Evolutionary conservation across 2,329 filamentous ascomycete genomes (phyloP), one percentile per base, ranked within the genome.

Genomic region (Penicillium rolfsii): DNA sequence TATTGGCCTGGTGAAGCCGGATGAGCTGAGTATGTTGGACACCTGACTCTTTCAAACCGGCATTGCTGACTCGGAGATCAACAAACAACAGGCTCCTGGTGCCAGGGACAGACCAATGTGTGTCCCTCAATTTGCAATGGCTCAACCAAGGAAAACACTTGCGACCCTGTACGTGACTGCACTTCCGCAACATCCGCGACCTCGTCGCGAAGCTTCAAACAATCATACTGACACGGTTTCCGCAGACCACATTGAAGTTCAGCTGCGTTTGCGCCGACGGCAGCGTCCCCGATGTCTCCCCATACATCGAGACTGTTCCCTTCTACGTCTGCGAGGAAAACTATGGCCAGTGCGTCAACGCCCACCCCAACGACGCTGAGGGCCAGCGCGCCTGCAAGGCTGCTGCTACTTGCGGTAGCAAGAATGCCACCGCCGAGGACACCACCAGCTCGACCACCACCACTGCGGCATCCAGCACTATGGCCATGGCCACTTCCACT

Each of bases 121-220:
- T 90, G 87, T 77, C 84, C 84, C 16, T 72, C 81, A 60, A 80
- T 89, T 64, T 90, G 87, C 76, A 80, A 80, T 63, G 81, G 81
- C 64, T 70, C 74, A 64, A 76, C 80, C 66, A 75, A 71, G 63
- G 69, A 71, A 64, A 88, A 88, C 78, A 74, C 70, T 52, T 90
- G 87, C 73, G 80, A 85, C 64, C 48, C 76, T 38, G 87, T 89
- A 82, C 73, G 84, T 76, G 76, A 12, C 3, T 38, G 45, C 36
- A 19, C 12, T n/a, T 14, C 33, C 43, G 43, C 52, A 12, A 45
- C 49, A 35, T 24, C 28, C 49, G 19, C n/a, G 45, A 30, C 26
- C 43, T 46, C 24, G 26, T 48, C 12, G 6, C 49, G 9, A 35
- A 36, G 19, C 4, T 16, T n/a, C 30, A 35, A 41, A 22, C 19